phyloP scores from a whole-genome alignment of 768 basidiomycete species.

The Leucocoprinus sp. region DNA sequence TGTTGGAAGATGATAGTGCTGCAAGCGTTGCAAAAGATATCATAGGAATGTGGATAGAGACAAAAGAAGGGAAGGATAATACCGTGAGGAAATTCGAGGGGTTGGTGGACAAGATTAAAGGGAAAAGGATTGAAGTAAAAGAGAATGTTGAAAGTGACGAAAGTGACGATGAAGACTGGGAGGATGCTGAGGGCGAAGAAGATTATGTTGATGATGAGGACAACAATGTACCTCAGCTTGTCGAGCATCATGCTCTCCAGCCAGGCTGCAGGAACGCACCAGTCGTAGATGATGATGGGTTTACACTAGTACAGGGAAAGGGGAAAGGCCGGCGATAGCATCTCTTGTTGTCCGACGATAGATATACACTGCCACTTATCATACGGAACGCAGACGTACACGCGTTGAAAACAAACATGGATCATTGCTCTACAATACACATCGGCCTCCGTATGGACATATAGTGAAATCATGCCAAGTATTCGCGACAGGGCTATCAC shows the following conservation, averaged over 20 bases:
- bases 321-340: conserved; percentile 37
- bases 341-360: too few species aligned
- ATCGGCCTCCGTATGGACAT: too few species aligned
- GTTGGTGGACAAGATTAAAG: conserved; percentile 47
- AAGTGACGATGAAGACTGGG: conserved; percentile 38
- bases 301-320: conserved; percentile 67
- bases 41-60: conserved; percentile 57
- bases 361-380: too few species aligned
- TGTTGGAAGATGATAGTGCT: conserved; percentile 80
- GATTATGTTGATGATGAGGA: conserved; percentile 18
- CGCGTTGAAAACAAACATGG: too few species aligned
- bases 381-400: too few species aligned
- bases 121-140: conserved; percentile 46
- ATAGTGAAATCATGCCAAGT: too few species aligned
- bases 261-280: conserved; percentile 43
- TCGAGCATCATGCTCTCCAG: conserved; percentile 26
- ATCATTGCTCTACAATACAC: too few species aligned
- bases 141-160: conserved; percentile 37
- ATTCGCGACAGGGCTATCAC: too few species aligned
- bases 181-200: conserved; percentile 33
- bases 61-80: conserved; percentile 34
- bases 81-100: conserved; percentile 56
- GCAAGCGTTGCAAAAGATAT: conserved; percentile 67
- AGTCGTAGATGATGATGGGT: conserved; percentile 88
- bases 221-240: conserved; percentile 39